Percentiles rank a stretch among this genome's conserved stretches.
These are phyloP conservation scores for Pythium monospermum DNA, from an alignment of 352 stramenopile genomes.

Conservation along the genomic window DNA sequence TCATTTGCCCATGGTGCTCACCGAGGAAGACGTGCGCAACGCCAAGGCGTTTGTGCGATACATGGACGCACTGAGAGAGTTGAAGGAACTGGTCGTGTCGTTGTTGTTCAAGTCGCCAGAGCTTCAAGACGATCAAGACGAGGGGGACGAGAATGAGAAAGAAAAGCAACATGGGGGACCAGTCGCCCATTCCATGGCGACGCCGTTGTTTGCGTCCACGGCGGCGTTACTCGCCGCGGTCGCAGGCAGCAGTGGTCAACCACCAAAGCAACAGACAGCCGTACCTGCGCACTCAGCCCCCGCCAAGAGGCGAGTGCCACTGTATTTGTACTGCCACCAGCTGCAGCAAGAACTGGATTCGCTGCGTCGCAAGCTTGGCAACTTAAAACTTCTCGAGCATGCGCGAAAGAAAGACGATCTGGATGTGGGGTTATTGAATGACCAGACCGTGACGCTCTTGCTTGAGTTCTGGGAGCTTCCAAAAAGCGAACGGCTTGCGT, in stretches of 20 bases:
- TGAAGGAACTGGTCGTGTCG: conserved; percentile 45
- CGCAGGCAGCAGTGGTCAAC: neutral
- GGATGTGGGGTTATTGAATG: conserved; percentile 49
- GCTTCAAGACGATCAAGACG: neutral
- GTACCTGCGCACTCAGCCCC: neutral
- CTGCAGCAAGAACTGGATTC: conserved; percentile 53
- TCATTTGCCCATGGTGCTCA: conserved; percentile 47
- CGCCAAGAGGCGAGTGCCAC: conserved; percentile 23
- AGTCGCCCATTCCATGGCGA: neutral
- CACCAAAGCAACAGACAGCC: neutral
- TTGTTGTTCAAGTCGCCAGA: conserved; percentile 42
- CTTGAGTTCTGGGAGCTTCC: conserved; percentile 67
- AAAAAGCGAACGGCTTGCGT: conserved; percentile 45
- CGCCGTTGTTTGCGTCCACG: conserved; percentile 9
- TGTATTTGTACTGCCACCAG: conserved; percentile 61
- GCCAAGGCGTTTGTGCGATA: conserved; percentile 52
- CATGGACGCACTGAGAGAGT: conserved; percentile 42
- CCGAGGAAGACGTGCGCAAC: conserved; percentile 34
- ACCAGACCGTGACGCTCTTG: conserved; percentile 53
- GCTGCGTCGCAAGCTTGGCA: conserved; percentile 29
- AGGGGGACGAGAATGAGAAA: conserved; percentile 9
- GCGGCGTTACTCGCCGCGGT: neutral
- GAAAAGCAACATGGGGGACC: neutral
- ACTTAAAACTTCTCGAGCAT: conserved; percentile 8
- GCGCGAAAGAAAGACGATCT: conserved; percentile 19